These are phyloP conservation scores for Quercus phellos DNA, from an alignment of 331 rosid genomes.

Conservation along the genomic window DNA sequence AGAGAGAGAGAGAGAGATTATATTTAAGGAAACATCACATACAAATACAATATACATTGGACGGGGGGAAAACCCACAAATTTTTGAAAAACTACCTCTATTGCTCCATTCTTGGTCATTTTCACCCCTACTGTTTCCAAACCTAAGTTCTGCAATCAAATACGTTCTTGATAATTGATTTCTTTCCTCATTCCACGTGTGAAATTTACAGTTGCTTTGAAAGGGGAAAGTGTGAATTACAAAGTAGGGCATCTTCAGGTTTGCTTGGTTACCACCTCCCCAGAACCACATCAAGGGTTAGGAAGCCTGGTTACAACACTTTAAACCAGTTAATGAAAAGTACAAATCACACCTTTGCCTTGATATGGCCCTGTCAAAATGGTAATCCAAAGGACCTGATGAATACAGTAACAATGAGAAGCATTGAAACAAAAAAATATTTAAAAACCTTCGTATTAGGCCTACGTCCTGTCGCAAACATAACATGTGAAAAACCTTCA, in stretches of 20 bases:
- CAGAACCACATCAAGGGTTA: neutral
- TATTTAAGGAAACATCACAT: neutral
- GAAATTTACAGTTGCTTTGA: constrained; percentile 4
- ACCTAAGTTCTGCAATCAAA: constrained; percentile 72
- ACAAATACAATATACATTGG: neutral
- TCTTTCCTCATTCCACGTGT: neutral
- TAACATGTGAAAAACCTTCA: constrained; percentile 86
- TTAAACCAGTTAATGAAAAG: neutral
- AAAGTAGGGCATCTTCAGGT: neutral
- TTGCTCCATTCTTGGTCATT: constrained; percentile 63
- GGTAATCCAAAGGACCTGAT: neutral
- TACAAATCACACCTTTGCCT: neutral
- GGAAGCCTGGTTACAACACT: neutral
- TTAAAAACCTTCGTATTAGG: constrained; percentile 79
- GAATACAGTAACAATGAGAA: neutral
- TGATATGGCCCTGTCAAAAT: neutral
- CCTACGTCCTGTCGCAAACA: constrained; percentile 96
- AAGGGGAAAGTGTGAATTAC: neutral
- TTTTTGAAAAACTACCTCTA: constrained; percentile 54
- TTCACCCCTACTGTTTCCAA: constrained; percentile 85
- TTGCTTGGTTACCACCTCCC: neutral
- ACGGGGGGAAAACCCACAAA: neutral
- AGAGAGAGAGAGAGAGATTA: neutral
- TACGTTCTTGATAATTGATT: neutral
- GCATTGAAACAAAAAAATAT: constrained; percentile 2